Evolutionary conservation across 2,329 filamentous ascomycete species (phyloP), one percentile per base, ranked within the genome.

Genomic region (Colletotrichum graminicola): DNA sequence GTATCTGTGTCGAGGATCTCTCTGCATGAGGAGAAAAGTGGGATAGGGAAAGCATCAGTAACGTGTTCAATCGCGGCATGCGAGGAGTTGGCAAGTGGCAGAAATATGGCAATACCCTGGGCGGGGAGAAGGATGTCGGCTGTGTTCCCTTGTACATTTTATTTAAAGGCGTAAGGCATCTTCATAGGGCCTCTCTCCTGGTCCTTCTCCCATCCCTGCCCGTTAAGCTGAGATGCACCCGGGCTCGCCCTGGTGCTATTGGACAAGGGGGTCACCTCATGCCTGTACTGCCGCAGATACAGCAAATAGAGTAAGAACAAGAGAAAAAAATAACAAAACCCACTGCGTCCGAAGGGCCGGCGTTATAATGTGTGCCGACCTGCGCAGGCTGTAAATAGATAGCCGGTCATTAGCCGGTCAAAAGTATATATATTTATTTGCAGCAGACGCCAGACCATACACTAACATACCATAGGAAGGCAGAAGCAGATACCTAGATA

Each of bases 381-480:
- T 67, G 67, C 67, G 67, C 65, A 62, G 67, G 67, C 67, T 71
- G 64, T 71, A 67, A 71, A 71, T 62, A 67, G 57, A 67, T 56
- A 62, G 11, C 57, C 59, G 62, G 64, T 62, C 55, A 62, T 71
- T 62, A 62, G 52, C 41, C 60, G 43, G 67, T 62, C 21, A 57
- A n/a, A n/a, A 51, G 67, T 67, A 71, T 62, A 62, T 47, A 67
- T 54, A 66, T 70, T 34, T 12, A 41, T 70, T 71, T 71, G 57
- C 64, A 71, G 67, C 64, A 29, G 2, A 29, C 4, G 29, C 29
- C 29, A 29, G 29, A 29, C 29, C 29, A 7, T n/a, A 29, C 14
- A 4, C 5, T 18, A 51, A 1, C 11, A 49, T 12, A 49, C n/a
- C 45, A 23, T 23, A 23, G n/a, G n/a, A 23, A 14, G n/a, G 45